Evolutionary conservation across 176 grass and related monocot genomes (phyloP), one percentile per base, ranked within the genome.

Genomic region (Oryza longistaminata): DNA sequence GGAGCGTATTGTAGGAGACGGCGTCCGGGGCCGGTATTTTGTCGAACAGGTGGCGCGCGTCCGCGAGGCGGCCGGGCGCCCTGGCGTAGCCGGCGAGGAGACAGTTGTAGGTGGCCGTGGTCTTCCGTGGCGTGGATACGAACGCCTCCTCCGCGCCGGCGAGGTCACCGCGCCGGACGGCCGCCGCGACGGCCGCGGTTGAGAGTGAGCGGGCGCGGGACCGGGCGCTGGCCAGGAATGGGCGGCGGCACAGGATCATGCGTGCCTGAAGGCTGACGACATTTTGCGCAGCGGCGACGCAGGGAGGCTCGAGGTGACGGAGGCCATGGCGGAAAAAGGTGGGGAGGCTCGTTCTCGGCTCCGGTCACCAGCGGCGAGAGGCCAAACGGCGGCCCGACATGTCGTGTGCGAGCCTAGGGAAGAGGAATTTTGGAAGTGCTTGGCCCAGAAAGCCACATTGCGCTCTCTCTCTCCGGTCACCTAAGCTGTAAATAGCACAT

Each of bases 1-100:
- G 87, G 50, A 94, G 89, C 40, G 92, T 94, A 89, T 94, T 94
- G 92, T 89, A 91, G 77, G 92, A 94, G 42, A 94, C 84, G 17
- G 42, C 16, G 76, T 94, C 92, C 21, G 87, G 89, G 11, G 44
- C 34, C 19, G 87, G 87, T 34, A 94, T 91, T 61, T 26, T 27
- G 60, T 44, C 87, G 82, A 90, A 93, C 68, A 88, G 73, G 24
- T 84, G 7, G 71, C 81, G 80, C 1, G 92, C 92, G 33, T 77
- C 75, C 10, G 13, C 61, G 21, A 91, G 86, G n/a, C 61, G 70
- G n/a, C 68, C 81, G 6, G 44, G 61, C 4, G 81, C 55, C 80
- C 40, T 80, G 4, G 76, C 66, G 39, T 86, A 81, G 31, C 65
- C 78, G 2, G 88, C 82, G 44, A 93, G 91, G 39, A 93, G 88